A percentile compares a stretch with the other conserved stretches of the same genome.
These are phyloP conservation scores for Colletotrichum coccodes DNA, from an alignment of 2,329 filamentous ascomycete species.

Conservation along the genomic window DNA sequence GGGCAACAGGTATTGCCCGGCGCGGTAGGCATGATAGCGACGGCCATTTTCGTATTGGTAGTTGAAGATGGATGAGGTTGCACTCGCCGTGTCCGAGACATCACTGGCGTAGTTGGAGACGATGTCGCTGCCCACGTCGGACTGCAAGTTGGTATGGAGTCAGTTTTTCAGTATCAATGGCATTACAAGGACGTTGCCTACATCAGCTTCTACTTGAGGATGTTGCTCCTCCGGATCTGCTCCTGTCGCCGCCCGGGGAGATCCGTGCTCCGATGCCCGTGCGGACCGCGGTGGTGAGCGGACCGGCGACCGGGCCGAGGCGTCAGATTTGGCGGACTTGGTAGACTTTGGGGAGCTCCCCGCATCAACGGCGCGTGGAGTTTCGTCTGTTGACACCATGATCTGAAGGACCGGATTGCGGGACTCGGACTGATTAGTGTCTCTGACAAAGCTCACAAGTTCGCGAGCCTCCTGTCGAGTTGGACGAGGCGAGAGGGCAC, in stretches of 20 bases:
- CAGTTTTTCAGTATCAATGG: not conserved
- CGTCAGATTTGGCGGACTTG: not conserved
- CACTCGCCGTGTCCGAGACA: conserved; percentile 37
- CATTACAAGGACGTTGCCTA: not conserved
- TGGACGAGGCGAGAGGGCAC: not conserved
- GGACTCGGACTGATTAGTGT: too few species aligned
- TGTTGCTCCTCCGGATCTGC: not conserved
- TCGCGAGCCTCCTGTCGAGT: too few species aligned
- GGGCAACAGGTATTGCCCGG: conserved; percentile 53
- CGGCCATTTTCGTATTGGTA: conserved; percentile 53
- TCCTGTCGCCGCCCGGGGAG: not conserved
- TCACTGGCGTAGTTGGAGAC: conserved; percentile 35
- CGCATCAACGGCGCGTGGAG: not conserved
- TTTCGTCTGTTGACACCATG: not conserved
- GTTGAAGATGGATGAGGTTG: conserved; percentile 46
- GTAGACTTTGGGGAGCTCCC: not conserved
- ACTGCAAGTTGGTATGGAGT: not conserved
- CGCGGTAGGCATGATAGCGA: conserved; percentile 58
- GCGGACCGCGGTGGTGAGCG: not conserved
- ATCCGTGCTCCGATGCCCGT: not conserved
- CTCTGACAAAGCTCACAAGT: too few species aligned
- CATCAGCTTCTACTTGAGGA: not conserved
- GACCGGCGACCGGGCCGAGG: not conserved
- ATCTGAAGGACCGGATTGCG: not conserved
- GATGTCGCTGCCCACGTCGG: conserved; percentile 25